Evolutionary conservation across 306 rosid genomes (phyloP).

Genomic region (Alnus rubra): DNA sequence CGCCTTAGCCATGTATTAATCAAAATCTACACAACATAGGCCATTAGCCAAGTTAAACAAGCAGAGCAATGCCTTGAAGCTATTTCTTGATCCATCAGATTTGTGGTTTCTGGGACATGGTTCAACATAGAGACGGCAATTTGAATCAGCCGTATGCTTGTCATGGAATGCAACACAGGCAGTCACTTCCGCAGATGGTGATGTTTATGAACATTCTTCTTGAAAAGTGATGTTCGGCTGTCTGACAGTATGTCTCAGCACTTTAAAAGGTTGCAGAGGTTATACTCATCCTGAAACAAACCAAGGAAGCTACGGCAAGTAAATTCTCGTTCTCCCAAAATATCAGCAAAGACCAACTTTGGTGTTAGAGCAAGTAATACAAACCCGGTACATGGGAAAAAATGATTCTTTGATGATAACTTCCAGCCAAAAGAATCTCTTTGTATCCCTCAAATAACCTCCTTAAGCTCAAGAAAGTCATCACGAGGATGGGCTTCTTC

Average conservation of each 20-base stretch:
- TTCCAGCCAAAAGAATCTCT: slow-evolving; percentile 15
- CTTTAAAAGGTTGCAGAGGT: background rate
- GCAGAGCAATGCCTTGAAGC: background rate
- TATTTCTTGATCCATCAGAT: background rate
- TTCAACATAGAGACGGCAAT: background rate
- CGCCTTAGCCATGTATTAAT: background rate
- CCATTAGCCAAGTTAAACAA: background rate
- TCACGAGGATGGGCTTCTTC: slow-evolving; percentile 91
- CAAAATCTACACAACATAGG: background rate
- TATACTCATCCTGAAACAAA: background rate
- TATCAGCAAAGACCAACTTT: background rate
- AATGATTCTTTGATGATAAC: background rate
- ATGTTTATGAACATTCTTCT: background rate
- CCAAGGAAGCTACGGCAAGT: background rate
- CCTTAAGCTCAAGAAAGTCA: slow-evolving; percentile 71
- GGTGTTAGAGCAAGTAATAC: background rate
- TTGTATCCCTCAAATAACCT: slow-evolving; percentile 44
- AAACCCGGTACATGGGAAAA: background rate
- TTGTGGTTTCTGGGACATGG: background rate
- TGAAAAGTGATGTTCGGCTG: background rate
- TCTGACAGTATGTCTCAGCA: background rate
- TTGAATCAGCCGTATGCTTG: background rate
- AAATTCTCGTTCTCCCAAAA: background rate
- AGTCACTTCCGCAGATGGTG: background rate
- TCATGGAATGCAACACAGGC: background rate